These are phyloP conservation scores for Cystobasidium pallidum DNA, from an alignment of 1,284 basidiomycete genomes.

Conservation along the genomic window DNA sequence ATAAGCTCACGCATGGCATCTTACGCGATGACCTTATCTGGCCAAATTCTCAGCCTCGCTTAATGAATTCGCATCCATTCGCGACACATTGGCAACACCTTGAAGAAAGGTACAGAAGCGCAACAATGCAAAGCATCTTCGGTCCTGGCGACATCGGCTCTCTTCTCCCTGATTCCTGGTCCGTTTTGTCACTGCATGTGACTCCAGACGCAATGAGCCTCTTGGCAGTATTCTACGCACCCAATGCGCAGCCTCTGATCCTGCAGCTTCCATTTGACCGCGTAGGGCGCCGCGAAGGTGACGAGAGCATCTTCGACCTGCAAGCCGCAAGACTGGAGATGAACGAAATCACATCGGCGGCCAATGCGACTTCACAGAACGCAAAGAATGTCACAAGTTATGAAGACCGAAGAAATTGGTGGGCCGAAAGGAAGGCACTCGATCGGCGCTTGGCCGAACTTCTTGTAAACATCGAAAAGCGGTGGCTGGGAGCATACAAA, in stretches of 20 bases:
- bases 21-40: slow-evolving; percentile 50
- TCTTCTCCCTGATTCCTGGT: slow-evolving; percentile 77
- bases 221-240: slow-evolving; percentile 78
- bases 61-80: slow-evolving; percentile 63
- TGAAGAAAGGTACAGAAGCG: slow-evolving; percentile 1
- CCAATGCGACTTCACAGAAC: slow-evolving; percentile 73
- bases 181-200: slow-evolving; percentile 78
- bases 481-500: slow-evolving; percentile 98
- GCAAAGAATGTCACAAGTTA: slow-evolving; percentile 72
- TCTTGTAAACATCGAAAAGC: slow-evolving; percentile 84
- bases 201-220: slow-evolving; percentile 80
- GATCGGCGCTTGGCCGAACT: slow-evolving; percentile 77
- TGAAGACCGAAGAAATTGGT: slow-evolving; percentile 76
- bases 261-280: slow-evolving; percentile 83
- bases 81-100: background rate
- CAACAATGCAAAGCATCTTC: slow-evolving; percentile 7
- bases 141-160: slow-evolving; percentile 51
- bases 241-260: slow-evolving; percentile 68
- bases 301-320: slow-evolving; percentile 72
- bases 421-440: slow-evolving; percentile 74
- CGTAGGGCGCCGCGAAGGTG: slow-evolving; percentile 76
- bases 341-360: slow-evolving; percentile 73
- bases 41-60: slow-evolving; percentile 62
- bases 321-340: slow-evolving; percentile 75
- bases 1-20: slow-evolving; percentile 62